A percentile compares a stretch with the other conserved stretches of the same genome.
These are phyloP conservation scores for Entomortierella beljakovae DNA, from an alignment of 192 early-diverging fungal genomes.

Conservation along the genomic window DNA sequence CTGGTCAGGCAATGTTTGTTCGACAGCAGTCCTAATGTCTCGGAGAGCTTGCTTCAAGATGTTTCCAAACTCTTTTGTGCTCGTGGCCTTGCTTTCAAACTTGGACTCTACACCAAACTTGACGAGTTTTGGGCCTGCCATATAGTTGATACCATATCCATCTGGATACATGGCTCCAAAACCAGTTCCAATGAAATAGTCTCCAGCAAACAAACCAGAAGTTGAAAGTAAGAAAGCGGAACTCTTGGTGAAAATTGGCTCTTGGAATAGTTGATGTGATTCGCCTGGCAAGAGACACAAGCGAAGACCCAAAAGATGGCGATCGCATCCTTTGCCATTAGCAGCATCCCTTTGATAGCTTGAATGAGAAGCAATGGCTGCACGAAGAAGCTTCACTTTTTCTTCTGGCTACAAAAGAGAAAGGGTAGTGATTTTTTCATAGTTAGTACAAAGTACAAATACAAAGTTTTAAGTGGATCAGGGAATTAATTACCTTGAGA, in stretches of 20 bases:
- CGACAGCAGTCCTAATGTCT: constrained; percentile 38
- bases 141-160: constrained; percentile 92
- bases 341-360: constrained; percentile 76
- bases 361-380: constrained; percentile 74
- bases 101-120: constrained; percentile 90
- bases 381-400: constrained; percentile 71
- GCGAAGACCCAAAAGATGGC: constrained; percentile 85
- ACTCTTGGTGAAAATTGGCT: constrained; percentile 76
- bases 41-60: constrained; percentile 31
- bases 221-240: constrained; percentile 82
- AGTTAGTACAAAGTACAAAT: constrained; percentile 2
- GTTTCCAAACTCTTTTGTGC: constrained; percentile 39
- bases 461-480: constrained; percentile 8
- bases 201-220: constrained; percentile 78
- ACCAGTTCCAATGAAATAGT: constrained; percentile 79
- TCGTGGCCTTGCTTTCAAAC: constrained; percentile 26
- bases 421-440: not conserved
- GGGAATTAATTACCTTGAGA: constrained; percentile 26
- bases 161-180: constrained; percentile 86
- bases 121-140: constrained; percentile 69
- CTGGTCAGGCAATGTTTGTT: constrained; percentile 32
- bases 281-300: constrained; percentile 61
- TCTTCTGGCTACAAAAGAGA: constrained; percentile 43
- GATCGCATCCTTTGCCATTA: constrained; percentile 84
- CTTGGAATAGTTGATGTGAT: constrained; percentile 61